These are phyloP conservation scores for Fusarium subtropicale DNA, from an alignment of 2,329 filamentous ascomycete species.

Conservation along the genomic window DNA sequence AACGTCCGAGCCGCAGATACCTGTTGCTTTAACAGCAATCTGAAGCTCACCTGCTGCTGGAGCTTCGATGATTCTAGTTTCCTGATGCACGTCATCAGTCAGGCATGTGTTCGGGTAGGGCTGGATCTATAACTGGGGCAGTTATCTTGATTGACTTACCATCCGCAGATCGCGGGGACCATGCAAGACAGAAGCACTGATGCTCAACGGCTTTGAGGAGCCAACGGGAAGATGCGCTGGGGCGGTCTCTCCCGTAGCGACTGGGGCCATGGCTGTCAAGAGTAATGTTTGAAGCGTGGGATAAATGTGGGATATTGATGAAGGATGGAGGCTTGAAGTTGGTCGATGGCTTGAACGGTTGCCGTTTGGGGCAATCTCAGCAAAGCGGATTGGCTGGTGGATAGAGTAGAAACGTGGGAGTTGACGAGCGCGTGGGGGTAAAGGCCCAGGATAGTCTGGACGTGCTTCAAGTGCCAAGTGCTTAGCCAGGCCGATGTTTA, in stretches of 20 bases:
- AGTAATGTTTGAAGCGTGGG: slow-evolving; percentile 63
- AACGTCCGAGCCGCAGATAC: slow-evolving; percentile 77
- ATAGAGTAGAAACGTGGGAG: slow-evolving; percentile 44
- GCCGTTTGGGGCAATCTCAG: slow-evolving; percentile 47
- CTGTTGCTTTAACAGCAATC: slow-evolving; percentile 72
- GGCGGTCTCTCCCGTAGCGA: slow-evolving; percentile 58
- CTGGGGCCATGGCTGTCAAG: slow-evolving; percentile 60
- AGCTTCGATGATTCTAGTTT: slow-evolving; percentile 61
- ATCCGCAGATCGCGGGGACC: slow-evolving; percentile 67
- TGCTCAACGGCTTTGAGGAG: slow-evolving; percentile 56
- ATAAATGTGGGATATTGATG: slow-evolving; percentile 64
- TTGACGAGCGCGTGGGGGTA: slow-evolving; percentile 45
- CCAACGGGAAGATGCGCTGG: slow-evolving; percentile 59
- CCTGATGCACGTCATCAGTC: slow-evolving; percentile 54
- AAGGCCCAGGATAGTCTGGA: slow-evolving; percentile 42
- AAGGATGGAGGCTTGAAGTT: slow-evolving; percentile 43
- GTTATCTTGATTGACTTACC: slow-evolving; percentile 55
- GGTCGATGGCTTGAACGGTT: slow-evolving; percentile 49
- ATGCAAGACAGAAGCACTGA: slow-evolving; percentile 68
- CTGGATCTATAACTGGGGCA: slow-evolving; percentile 30
- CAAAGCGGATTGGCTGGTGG: slow-evolving; percentile 48
- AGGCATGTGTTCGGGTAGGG: slow-evolving; percentile 40
- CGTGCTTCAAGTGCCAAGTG: slow-evolving; percentile 42
- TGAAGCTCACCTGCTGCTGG: slow-evolving; percentile 68
- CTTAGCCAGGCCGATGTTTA: slow-evolving; percentile 25